Evolutionary conservation across 805 yeast species (phyloP).

Genomic region (Lipomyces orientalis): DNA sequence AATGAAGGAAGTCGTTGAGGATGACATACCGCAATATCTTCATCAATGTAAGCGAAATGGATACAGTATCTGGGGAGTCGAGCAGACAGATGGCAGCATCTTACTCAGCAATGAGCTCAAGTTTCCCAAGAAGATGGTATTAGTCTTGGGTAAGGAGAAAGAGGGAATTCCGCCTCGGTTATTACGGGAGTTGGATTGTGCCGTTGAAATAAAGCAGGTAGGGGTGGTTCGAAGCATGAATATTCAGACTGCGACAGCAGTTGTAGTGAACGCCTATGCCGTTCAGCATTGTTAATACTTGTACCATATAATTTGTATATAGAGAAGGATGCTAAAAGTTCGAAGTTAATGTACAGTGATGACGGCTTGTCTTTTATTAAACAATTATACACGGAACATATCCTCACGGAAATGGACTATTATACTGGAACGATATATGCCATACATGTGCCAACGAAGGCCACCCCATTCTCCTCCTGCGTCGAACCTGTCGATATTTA

Average conservation of each 20-base stretch:
- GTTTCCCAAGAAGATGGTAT: constrained; percentile 80
- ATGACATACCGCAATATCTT: constrained; percentile 62
- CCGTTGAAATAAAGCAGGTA: constrained; percentile 88
- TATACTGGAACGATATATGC: not conserved
- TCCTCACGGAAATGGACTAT: not conserved
- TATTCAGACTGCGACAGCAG: constrained; percentile 95
- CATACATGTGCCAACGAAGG: not conserved
- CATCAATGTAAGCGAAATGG: constrained; percentile 69
- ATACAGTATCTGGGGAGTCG: constrained; percentile 85
- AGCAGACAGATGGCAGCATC: constrained; percentile 90
- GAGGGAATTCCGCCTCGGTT: constrained; percentile 91
- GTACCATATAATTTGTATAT: constrained; percentile 4
- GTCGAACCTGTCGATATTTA: constrained; percentile 41
- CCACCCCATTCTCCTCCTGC: not conserved
- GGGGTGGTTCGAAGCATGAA: constrained; percentile 96
- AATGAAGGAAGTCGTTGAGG: constrained; percentile 72
- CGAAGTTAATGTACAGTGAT: not conserved
- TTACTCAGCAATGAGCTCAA: constrained; percentile 64
- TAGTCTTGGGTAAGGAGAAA: constrained; percentile 82
- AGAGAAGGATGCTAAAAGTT: not conserved
- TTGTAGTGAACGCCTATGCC: constrained; percentile 88
- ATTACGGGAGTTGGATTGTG: constrained; percentile 78
- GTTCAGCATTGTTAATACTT: constrained; percentile 57
- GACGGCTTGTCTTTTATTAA: not conserved
- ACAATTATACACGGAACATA: not conserved